These are phyloP conservation scores for Ophiostoma populinum DNA, from an alignment of 2,329 filamentous ascomycete species.

Conservation along the genomic window DNA sequence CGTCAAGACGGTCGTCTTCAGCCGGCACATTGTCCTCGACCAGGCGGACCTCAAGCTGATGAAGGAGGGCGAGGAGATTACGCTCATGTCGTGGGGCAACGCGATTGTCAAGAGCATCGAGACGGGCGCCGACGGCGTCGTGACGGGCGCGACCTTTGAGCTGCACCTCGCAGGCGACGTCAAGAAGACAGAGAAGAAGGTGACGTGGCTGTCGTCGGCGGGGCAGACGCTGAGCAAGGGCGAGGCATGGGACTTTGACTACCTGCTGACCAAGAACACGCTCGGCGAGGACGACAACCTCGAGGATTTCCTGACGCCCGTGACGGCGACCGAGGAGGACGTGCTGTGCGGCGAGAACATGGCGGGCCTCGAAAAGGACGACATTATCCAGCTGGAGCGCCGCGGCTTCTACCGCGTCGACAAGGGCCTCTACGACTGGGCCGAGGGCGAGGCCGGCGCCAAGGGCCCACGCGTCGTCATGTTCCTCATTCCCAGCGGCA, in stretches of 20 bases:
- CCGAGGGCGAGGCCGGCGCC: conserved; percentile 29
- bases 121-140: conserved; percentile 27
- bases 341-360: conserved; percentile 72
- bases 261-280: conserved; percentile 88
- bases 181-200: conserved; percentile 90
- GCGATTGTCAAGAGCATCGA: conserved; percentile 57
- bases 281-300: conserved; percentile 74
- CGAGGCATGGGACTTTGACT: conserved; percentile 87
- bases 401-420: conserved; percentile 87
- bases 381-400: conserved; percentile 89
- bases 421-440: conserved; percentile 34
- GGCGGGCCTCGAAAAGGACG: conserved; percentile 59
- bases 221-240: conserved; percentile 62
- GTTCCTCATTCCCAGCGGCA: conserved; percentile 41
- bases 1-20: conserved; percentile 70
- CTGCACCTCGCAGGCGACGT: conserved; percentile 87
- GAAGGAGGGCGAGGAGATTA: conserved; percentile 76
- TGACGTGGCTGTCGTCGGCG: conserved; percentile 75
- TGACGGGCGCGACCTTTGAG: conserved; percentile 60
- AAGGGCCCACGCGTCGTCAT: conserved; percentile 34
- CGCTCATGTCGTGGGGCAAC: conserved; percentile 93
- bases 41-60: conserved; percentile 74
- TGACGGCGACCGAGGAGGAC: conserved; percentile 57
- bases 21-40: conserved; percentile 60
- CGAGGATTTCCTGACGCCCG: conserved; percentile 64